These are phyloP conservation scores for Protomyces inouyei DNA, from an alignment of 1,139 yeast species.

Conservation along the genomic window DNA sequence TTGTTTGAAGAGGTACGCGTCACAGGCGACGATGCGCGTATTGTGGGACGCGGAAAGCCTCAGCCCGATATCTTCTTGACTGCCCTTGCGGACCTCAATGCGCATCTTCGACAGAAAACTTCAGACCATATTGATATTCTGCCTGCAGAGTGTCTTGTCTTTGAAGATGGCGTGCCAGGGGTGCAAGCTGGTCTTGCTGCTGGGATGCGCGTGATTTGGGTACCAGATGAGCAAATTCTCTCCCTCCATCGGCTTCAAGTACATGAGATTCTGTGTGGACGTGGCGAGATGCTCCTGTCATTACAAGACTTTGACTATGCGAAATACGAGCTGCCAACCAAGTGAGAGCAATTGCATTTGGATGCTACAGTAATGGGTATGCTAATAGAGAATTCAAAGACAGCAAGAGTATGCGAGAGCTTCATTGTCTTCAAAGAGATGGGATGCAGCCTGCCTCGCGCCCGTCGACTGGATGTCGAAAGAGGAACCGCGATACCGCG, in stretches of 20 bases:
- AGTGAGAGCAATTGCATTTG: not conserved
- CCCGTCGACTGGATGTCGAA: not conserved
- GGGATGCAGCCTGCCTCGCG: not conserved
- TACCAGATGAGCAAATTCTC: constrained; percentile 73
- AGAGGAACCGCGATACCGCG: constrained; percentile 7
- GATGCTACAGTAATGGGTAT: not conserved
- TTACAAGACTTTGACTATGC: constrained; percentile 14
- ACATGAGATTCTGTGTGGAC: constrained; percentile 46
- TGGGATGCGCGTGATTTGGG: constrained; percentile 85
- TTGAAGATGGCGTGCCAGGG: constrained; percentile 94
- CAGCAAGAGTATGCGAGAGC: not conserved
- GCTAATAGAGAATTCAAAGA: not conserved
- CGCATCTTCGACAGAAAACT: not conserved
- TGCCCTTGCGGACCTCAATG: constrained; percentile 67
- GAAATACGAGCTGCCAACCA: not conserved
- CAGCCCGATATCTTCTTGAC: constrained; percentile 85
- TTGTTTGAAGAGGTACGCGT: constrained; percentile 61
- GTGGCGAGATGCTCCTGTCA: constrained; percentile 3
- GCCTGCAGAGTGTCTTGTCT: constrained; percentile 76
- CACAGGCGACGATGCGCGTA: constrained; percentile 81
- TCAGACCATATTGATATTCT: constrained; percentile 44
- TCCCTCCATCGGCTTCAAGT: constrained; percentile 47
- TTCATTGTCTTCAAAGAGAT: not conserved
- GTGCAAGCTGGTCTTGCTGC: constrained; percentile 77
- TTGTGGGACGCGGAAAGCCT: constrained; percentile 86